phyloP scores from a whole-genome alignment of 441 rosid species.

The Aleurites moluccanus region DNA sequence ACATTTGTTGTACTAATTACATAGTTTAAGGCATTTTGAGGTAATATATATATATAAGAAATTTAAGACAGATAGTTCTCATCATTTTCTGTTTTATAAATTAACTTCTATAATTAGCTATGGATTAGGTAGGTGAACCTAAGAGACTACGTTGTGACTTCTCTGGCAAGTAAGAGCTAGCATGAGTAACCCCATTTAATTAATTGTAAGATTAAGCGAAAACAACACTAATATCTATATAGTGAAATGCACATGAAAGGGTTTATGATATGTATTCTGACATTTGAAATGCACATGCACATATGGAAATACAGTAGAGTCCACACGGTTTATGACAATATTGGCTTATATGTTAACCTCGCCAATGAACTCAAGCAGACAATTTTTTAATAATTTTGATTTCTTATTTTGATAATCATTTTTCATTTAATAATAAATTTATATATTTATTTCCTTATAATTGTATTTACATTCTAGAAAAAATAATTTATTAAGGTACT shows the following conservation, averaged over 20 bases:
- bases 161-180: not conserved
- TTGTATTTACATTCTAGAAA: too few species aligned
- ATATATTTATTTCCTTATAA: too few species aligned
- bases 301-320: not conserved
- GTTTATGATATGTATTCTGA: too few species aligned
- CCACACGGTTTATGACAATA: conserved; percentile 5
- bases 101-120: conserved; percentile 9
- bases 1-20: too few species aligned
- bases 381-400: not conserved
- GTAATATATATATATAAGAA: too few species aligned
- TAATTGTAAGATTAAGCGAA: not conserved
- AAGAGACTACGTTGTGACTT: not conserved
- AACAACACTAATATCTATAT: too few species aligned
- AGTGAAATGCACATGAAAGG: too few species aligned
- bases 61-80: not conserved
- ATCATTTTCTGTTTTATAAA: not conserved
- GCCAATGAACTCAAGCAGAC: not conserved
- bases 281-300: not conserved
- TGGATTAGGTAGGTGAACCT: not conserved
- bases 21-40: too few species aligned
- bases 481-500: too few species aligned
- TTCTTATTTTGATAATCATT: too few species aligned
- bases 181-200: conserved; percentile 5
- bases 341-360: not conserved
- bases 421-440: too few species aligned